Conservation (phyloP, 2,329 filamentous ascomycete genomes). For the Cercospora sesami region DNA sequence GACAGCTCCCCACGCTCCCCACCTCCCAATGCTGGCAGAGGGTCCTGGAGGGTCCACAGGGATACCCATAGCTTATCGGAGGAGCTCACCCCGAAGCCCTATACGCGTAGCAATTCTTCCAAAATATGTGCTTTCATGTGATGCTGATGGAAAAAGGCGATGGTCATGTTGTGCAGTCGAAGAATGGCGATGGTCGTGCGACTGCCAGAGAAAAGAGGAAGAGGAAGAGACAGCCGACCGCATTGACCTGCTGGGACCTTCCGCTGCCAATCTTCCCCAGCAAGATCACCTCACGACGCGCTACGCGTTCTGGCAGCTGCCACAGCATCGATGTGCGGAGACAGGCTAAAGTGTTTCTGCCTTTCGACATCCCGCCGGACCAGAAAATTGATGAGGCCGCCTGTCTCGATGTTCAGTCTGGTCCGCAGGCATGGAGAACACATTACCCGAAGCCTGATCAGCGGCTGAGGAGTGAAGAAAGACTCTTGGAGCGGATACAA, state of each 20-base stretch:
- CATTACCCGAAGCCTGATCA: background rate
- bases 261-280: background rate
- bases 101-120: background rate
- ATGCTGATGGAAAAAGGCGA: background rate
- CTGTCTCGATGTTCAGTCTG: background rate
- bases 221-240: background rate
- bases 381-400: background rate
- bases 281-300: background rate
- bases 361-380: background rate
- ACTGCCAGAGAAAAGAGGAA: background rate
- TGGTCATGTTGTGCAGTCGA: background rate
- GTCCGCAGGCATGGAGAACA: background rate
- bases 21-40: background rate
- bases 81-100: conserved; percentile 10
- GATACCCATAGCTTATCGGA: background rate
- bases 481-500: background rate
- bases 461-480: background rate
- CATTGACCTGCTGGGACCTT: background rate
- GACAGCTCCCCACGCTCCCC: conserved; percentile 2
- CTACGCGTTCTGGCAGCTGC: background rate
- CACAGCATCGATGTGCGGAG: background rate
- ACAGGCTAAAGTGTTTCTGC: background rate
- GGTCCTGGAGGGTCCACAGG: conserved; percentile 1
- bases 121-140: background rate
- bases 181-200: background rate